Percentiles rank a stretch among this genome's conserved stretches.
Evolutionary conservation across 2,329 filamentous ascomycete genomes (phyloP).

Genomic region (Tolypocladium sp.): DNA sequence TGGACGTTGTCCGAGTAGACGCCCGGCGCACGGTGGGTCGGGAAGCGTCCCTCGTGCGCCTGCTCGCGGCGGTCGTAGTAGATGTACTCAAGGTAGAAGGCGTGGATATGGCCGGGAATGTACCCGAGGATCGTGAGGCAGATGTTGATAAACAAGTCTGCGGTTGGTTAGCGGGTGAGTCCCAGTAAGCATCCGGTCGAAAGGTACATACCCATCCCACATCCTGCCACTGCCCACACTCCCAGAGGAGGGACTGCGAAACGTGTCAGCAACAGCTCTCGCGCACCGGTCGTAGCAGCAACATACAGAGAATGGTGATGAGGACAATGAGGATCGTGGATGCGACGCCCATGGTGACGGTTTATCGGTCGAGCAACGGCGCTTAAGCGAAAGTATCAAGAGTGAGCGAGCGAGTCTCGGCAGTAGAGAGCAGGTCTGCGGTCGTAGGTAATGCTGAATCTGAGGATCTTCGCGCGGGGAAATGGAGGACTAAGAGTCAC

Average conservation of each 20-base stretch:
- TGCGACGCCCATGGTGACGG: constrained; percentile 35
- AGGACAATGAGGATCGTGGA: constrained; percentile 40
- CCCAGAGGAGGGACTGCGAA: constrained; percentile 56
- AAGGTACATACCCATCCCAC: constrained; percentile 40
- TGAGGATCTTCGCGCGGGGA: background rate
- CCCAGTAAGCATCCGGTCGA: background rate
- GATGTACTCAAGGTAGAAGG: constrained; percentile 75
- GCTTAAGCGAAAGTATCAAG: background rate
- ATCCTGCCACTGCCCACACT: constrained; percentile 55
- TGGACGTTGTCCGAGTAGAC: constrained; percentile 68
- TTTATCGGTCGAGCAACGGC: background rate
- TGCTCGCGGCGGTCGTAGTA: constrained; percentile 69
- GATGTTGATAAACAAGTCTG: constrained; percentile 58
- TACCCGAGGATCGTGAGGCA: constrained; percentile 60
- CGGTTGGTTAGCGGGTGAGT: constrained; percentile 8
- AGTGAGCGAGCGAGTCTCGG: background rate
- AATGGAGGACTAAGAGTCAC: background rate
- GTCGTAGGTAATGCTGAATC: background rate
- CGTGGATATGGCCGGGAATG: constrained; percentile 69
- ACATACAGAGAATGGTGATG: constrained; percentile 44
- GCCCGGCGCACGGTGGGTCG: constrained; percentile 50
- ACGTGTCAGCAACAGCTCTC: constrained; percentile 9
- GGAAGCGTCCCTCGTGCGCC: constrained; percentile 45
- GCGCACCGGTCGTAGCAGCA: background rate
- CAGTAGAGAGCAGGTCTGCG: background rate